Percentiles rank a stretch among this genome's conserved stretches.
These are phyloP conservation scores for Hippophae gyantsensis DNA, from an alignment of 306 rosid species.

Conservation along the genomic window DNA sequence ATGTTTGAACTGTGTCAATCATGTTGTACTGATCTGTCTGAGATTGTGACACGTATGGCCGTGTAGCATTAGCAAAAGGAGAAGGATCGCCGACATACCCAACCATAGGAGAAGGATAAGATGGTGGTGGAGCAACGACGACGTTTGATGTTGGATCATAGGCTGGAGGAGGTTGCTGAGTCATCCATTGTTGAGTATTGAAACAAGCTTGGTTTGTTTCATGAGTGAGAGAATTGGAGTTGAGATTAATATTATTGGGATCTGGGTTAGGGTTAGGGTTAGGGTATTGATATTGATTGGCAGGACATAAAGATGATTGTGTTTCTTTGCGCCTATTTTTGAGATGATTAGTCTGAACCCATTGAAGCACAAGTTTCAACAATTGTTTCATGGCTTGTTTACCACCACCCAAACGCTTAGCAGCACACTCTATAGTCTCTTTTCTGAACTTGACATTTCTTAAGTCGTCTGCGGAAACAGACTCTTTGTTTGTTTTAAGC, in stretches of 20 bases:
- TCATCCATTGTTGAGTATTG: slow-evolving; percentile 33
- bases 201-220: slow-evolving; percentile 25
- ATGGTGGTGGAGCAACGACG: slow-evolving; percentile 15
- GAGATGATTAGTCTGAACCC: slow-evolving; percentile 90
- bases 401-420: slow-evolving; percentile 81
- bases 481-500: slow-evolving; percentile 67
- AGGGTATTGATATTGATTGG: slow-evolving; percentile 26
- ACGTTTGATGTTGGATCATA: slow-evolving; percentile 21
- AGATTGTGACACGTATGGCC: too few relatives aligned
- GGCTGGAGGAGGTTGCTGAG: slow-evolving; percentile 10
- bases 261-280: slow-evolving; percentile 27
- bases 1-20: slow-evolving; percentile 45
- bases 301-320: background rate
- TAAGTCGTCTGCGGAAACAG: slow-evolving; percentile 77
- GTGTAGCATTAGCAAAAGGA: slow-evolving; percentile 1
- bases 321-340: slow-evolving; percentile 44
- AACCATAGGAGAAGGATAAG: slow-evolving; percentile 28
- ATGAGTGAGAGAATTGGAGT: slow-evolving; percentile 15
- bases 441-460: slow-evolving; percentile 77
- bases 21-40: slow-evolving; percentile 23
- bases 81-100: slow-evolving; percentile 37
- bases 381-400: slow-evolving; percentile 86
- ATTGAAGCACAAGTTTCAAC: slow-evolving; percentile 77
- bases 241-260: slow-evolving; percentile 8
- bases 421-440: slow-evolving; percentile 72